A percentile compares a stretch with the other conserved stretches of the same genome.
These are phyloP conservation scores for Geoglossum cookeanum DNA, from an alignment of 2,329 filamentous ascomycete species.

Conservation along the genomic window DNA sequence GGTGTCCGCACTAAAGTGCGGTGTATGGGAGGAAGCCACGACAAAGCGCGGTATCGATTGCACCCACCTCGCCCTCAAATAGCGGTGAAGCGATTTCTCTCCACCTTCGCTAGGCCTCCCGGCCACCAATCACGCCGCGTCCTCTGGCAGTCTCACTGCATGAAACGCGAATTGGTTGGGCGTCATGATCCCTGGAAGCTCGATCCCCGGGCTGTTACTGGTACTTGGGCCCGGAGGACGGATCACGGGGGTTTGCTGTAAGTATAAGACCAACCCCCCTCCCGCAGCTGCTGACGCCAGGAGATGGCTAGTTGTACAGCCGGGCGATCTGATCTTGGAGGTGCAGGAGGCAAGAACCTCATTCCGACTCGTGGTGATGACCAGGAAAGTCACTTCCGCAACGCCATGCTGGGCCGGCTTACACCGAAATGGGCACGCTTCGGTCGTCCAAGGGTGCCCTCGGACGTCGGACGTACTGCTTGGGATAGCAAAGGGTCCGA, in stretches of 20 bases:
- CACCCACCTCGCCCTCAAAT: constrained; percentile 1
- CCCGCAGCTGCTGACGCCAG: neutral
- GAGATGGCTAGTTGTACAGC: neutral
- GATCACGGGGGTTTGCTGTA: neutral
- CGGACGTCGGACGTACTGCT: neutral
- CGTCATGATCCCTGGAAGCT: neutral
- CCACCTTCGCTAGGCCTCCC: neutral
- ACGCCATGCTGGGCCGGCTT: neutral
- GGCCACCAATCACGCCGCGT: neutral
- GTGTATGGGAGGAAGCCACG: constrained; percentile 3
- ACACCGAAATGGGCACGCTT: neutral
- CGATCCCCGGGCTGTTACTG: constrained; percentile 1
- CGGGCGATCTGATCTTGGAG: neutral
- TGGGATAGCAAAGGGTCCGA: neutral
- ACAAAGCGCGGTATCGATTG: constrained; percentile 1
- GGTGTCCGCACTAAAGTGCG: constrained; percentile 3
- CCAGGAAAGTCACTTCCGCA: neutral
- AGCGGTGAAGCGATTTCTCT: constrained; percentile 3
- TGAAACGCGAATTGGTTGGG: neutral
- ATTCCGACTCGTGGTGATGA: neutral
- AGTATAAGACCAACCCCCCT: neutral
- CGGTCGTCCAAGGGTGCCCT: neutral
- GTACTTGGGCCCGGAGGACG: neutral
- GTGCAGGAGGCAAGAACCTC: neutral
- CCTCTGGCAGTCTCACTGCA: neutral